Conservation (phyloP, 2,329 filamentous ascomycete genomes). For the Fusarium setosum region DNA sequence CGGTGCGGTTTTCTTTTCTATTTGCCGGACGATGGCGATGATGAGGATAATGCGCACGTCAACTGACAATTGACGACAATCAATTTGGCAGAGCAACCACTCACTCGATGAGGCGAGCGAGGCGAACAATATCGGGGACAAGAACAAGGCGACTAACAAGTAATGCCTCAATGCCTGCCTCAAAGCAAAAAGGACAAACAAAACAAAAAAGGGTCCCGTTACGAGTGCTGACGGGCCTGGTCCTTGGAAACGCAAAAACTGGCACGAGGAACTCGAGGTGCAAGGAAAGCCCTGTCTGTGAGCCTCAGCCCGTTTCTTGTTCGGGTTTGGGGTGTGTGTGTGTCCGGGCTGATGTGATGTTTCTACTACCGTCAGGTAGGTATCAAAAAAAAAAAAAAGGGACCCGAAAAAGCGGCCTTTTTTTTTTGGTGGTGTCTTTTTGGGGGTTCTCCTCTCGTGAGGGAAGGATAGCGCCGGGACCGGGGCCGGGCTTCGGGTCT, state of each 20-base stretch:
- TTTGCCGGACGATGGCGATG: slow-evolving; percentile 11
- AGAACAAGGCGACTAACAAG: slow-evolving; percentile 14
- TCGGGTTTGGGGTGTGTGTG: slow-evolving; percentile 19
- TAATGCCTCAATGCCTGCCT: slow-evolving; percentile 5
- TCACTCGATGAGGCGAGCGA: slow-evolving; percentile 25
- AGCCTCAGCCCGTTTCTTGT: slow-evolving; percentile 29
- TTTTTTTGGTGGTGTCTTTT: neutral
- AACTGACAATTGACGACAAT: slow-evolving; percentile 5
- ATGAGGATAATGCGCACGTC: slow-evolving; percentile 1
- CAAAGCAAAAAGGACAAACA: neutral
- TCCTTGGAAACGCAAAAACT: slow-evolving; percentile 15
- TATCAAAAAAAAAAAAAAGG: neutral
- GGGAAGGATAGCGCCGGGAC: slow-evolving; percentile 34
- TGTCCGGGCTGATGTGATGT: slow-evolving; percentile 10
- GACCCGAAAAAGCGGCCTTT: slow-evolving; percentile 20
- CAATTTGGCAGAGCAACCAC: slow-evolving; percentile 18
- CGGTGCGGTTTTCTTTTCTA: neutral
- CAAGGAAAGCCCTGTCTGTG: slow-evolving; percentile 33
- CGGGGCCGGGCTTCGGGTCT: slow-evolving; percentile 41
- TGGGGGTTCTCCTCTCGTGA: slow-evolving; percentile 7
- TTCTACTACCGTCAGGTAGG: neutral
- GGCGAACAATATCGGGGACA: neutral
- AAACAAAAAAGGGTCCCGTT: neutral
- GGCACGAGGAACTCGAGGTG: slow-evolving; percentile 12
- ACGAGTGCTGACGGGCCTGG: slow-evolving; percentile 17